These are phyloP conservation scores for Fomitopsis pinicola DNA, from an alignment of 1,284 basidiomycete species.

Conservation along the genomic window DNA sequence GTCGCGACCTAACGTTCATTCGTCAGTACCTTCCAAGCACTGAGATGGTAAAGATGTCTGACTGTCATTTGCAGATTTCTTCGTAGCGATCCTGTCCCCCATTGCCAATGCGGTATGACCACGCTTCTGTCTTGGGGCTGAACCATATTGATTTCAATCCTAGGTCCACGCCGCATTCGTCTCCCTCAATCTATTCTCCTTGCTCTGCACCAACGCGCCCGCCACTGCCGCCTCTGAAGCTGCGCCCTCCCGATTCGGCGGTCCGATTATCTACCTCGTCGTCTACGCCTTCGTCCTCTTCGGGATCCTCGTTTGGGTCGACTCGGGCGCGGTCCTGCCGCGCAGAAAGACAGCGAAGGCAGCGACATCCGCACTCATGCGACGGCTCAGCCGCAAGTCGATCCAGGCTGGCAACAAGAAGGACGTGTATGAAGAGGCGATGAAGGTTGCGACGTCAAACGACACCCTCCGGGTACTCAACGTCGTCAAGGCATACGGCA, in stretches of 20 bases:
- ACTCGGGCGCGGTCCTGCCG: constrained; percentile 51
- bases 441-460: constrained; percentile 40
- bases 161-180: constrained; percentile 64
- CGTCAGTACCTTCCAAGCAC: constrained; percentile 31
- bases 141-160: not conserved
- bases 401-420: not conserved
- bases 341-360: constrained; percentile 12
- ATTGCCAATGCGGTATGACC: constrained; percentile 63
- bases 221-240: constrained; percentile 46
- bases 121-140: constrained; percentile 6
- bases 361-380: constrained; percentile 4
- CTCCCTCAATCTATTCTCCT: constrained; percentile 72
- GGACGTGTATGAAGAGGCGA: constrained; percentile 57
- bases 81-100: constrained; percentile 62
- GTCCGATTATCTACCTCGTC: constrained; percentile 73
- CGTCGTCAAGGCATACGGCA: constrained; percentile 59
- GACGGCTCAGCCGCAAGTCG: not conserved
- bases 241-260: constrained; percentile 60
- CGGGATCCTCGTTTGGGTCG: constrained; percentile 53
- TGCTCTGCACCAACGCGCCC: constrained; percentile 61
- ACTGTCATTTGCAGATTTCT: constrained; percentile 45
- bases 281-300: constrained; percentile 51
- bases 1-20: constrained; percentile 52
- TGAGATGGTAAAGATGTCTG: not conserved
- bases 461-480: constrained; percentile 62